Evolutionary conservation across 352 stramenopile species (phyloP), one percentile per base, ranked within the genome.

Genomic region (Achlya hypogyna): DNA sequence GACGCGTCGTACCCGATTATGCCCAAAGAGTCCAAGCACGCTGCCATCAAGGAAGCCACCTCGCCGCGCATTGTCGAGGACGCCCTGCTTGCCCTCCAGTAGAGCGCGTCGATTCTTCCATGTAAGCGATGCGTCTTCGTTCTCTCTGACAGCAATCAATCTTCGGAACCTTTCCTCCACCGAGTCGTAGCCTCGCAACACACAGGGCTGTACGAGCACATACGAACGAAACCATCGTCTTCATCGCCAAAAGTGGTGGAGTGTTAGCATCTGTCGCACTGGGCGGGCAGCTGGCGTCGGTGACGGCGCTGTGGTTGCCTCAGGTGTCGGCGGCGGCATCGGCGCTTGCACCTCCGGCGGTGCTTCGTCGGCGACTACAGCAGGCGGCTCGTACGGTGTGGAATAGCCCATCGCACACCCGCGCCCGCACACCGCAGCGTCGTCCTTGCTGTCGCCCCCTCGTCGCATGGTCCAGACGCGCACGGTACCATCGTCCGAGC

Each of bases 1-100:
- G 81, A 87, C 51, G 75, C 87, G 28, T 92, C 82, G 47, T 95
- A 87, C 71, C 80, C 82, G 42, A 83, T 86, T 58, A 74, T 74
- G 72, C 43, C 65, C 31, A 78, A 78, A 67, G 43, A 54, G 16
- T 51, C 70, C 31, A 52, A 59, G 6, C 38, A 40, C 27, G 49
- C 42, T n/a, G 38, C 22, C 18, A 35, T 62, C 28, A 22, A 74
- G 29, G 53, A 64, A 14, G 38, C 42, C 14, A 54, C 45, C 14
- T 18, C 38, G 38, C n/a, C 38, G 2, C 38, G 38, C 38, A 45
- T 9, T 18, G 6, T 45, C 38, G 38, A 45, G 1, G 38, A 45
- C 38, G n/a, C 12, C 38, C 6, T 45, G 38, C 38, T 45, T 3
- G 38, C 38, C 12, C 38, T 45, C 38, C 38, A 45, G 38, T 45